Conservation (phyloP, 495 filamentous ascomycete species). For the Mycothermus thermophilus region DNA sequence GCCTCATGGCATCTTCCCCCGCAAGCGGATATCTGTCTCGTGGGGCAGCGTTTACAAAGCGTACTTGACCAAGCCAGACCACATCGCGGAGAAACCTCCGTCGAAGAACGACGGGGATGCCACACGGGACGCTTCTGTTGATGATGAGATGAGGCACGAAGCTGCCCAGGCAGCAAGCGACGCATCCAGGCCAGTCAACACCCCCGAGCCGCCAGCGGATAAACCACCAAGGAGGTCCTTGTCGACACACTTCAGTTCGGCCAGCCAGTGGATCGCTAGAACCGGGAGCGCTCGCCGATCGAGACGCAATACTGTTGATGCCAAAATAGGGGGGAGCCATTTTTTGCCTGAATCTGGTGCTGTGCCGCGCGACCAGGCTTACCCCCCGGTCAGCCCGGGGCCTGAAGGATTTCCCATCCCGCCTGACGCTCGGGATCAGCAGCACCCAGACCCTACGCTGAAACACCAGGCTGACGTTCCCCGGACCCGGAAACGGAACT, state of each 20-base stretch:
- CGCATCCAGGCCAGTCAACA: slow-evolving; percentile 11
- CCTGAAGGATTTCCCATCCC: slow-evolving; percentile 14
- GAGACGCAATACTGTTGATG: slow-evolving; percentile 25
- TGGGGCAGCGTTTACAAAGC: slow-evolving; percentile 10
- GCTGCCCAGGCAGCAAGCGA: slow-evolving; percentile 8
- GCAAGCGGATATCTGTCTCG: slow-evolving; percentile 14
- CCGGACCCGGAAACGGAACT: slow-evolving; percentile 30
- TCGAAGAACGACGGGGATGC: slow-evolving; percentile 5
- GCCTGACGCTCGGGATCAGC: slow-evolving; percentile 8
- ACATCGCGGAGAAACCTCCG: slow-evolving; percentile 12
- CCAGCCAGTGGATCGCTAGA: slow-evolving; percentile 35
- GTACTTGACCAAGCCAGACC: slow-evolving; percentile 21
- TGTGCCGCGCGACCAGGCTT: slow-evolving; percentile 9
- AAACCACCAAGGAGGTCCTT: slow-evolving; percentile 33
- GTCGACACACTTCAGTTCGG: slow-evolving; percentile 41
- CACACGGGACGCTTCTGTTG: neutral
- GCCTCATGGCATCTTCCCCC: slow-evolving; percentile 13
- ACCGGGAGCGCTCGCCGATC: slow-evolving; percentile 34
- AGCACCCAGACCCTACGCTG: slow-evolving; percentile 8
- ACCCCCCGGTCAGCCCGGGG: slow-evolving; percentile 10
- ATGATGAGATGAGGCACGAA: slow-evolving; percentile 3
- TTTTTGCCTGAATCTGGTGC: slow-evolving; percentile 32
- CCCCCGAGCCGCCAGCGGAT: too few relatives aligned
- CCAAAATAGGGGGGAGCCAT: slow-evolving; percentile 26
- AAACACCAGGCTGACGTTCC: slow-evolving; percentile 15